Evolutionary conservation across 345 rosid genomes (phyloP).

Genomic region (Populus pruinosa): DNA sequence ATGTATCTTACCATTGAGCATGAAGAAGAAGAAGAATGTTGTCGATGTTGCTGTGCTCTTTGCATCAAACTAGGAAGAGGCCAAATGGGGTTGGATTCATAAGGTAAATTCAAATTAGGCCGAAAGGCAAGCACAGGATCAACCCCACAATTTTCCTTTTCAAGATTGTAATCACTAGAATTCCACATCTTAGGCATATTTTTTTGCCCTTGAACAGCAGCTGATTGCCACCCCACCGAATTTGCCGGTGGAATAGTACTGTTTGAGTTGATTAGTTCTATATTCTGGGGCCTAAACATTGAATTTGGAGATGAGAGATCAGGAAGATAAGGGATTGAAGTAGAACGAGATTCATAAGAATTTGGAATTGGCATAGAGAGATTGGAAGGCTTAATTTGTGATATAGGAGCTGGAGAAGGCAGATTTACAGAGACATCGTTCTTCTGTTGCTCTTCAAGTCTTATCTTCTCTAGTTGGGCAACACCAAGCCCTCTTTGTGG

Average conservation of each 20-base stretch:
- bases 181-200: constrained; percentile 25
- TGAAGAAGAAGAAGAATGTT: constrained; percentile 13
- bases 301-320: constrained; percentile 25
- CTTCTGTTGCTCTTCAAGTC: constrained; percentile 51
- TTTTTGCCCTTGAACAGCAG: constrained; percentile 17
- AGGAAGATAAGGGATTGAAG: constrained; percentile 20
- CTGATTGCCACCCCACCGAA: constrained; percentile 17
- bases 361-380: constrained; percentile 21
- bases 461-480: constrained; percentile 62
- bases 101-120: constrained; percentile 23
- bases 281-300: constrained; percentile 20
- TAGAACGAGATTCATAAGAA: constrained; percentile 9
- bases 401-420: constrained; percentile 8
- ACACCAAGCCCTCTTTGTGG: constrained; percentile 76
- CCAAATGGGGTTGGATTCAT: constrained; percentile 32
- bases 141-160: constrained; percentile 29
- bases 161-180: constrained; percentile 20
- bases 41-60: constrained; percentile 30
- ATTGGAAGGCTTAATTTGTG: constrained; percentile 15
- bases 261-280: constrained; percentile 12
- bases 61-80: constrained; percentile 33
- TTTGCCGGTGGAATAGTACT: neutral
- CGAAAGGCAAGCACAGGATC: constrained; percentile 28
- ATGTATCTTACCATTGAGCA: constrained; percentile 33
- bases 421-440: constrained; percentile 28